phyloP scores from a whole-genome alignment of 805 yeast species.

The Kodamaea restingae region DNA sequence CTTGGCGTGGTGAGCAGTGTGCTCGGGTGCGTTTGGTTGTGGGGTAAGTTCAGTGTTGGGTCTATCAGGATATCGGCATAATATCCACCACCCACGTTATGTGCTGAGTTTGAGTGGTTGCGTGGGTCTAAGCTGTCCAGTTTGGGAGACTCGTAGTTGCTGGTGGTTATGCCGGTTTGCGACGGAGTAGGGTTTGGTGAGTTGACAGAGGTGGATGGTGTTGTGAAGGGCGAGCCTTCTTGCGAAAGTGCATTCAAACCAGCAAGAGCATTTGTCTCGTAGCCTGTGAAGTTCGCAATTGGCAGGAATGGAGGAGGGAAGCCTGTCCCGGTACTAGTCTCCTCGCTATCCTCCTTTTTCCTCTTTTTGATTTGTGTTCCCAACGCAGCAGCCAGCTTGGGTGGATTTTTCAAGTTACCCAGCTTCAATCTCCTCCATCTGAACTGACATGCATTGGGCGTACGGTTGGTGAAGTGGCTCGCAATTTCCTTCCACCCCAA shows the following conservation, averaged over 20 bases:
- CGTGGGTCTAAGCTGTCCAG: slow-evolving; percentile 31
- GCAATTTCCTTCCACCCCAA: slow-evolving; percentile 48
- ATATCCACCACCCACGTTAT: slow-evolving; percentile 37
- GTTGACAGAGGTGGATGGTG: slow-evolving; percentile 24
- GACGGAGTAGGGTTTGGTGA: slow-evolving; percentile 27
- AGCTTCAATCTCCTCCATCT: slow-evolving; percentile 45
- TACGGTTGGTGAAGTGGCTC: slow-evolving; percentile 39
- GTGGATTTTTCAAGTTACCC: slow-evolving; percentile 43
- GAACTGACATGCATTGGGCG: slow-evolving; percentile 31
- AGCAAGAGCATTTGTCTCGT: slow-evolving; percentile 42
- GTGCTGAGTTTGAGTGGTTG: slow-evolving; percentile 23
- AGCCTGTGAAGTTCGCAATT: slow-evolving; percentile 35
- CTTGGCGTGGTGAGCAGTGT: slow-evolving; percentile 27
- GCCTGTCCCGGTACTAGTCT: slow-evolving; percentile 12
- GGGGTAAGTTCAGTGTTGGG: slow-evolving; percentile 45
- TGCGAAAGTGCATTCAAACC: slow-evolving; percentile 39
- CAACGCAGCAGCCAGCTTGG: slow-evolving; percentile 32
- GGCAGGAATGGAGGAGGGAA: slow-evolving; percentile 34
- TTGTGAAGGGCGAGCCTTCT: slow-evolving; percentile 13
- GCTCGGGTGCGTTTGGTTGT: slow-evolving; percentile 34
- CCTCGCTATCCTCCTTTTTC: slow-evolving; percentile 10
- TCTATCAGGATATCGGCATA: slow-evolving; percentile 42
- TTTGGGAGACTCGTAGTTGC: slow-evolving; percentile 23
- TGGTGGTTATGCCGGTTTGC: slow-evolving; percentile 10
- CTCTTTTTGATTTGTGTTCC: slow-evolving; percentile 13